Base-by-base conservation (phyloP, 2,329 filamentous ascomycete genomes). In the Diaporthe humulicola region DNA sequence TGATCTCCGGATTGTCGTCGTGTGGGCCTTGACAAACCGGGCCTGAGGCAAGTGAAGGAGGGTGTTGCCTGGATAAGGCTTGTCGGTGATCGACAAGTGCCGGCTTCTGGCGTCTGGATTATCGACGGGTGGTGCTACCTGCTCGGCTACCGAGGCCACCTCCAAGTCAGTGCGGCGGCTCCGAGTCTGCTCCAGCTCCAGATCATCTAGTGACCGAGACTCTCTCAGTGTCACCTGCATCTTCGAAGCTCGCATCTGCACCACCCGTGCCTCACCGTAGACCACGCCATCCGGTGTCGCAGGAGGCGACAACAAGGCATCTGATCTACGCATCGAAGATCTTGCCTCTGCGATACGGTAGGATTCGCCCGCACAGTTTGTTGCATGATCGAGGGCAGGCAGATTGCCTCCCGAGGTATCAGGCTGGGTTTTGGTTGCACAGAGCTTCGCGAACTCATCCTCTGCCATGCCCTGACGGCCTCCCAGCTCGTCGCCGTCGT, bases 211-310 rank as follows among this genome's bases (percentile, higher is more conserved):
- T 14, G 86, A 87, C 61, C 81, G 83, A 45, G 82, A 80, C 74
- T 83, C 80, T 30, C 79, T 78, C 12, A 84, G 66, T 9, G 78
- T 78, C 6, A 77, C 77, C 22, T 74, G 78, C 4, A 77, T 76
- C 17, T 78, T 75, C 3, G 82, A 79, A 4, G 78, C 77, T 15
- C 81, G 78, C 79, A 86, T 79, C 50, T 86, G 83, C 12, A 86
- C 73, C 17, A 86, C 73, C 2, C 84, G 82, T 8, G 85, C 84
- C 71, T 86, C 83, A 4, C 84, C 85, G 60, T 83, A 85, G 52
- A 84, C 79, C 70, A 86, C 81, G 28, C 82, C 81, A 66, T 85
- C 85, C 77, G 58, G 83, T 80, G 50, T 80, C 79, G 61, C 82
- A 77, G 78, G 82, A 6, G 77, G 74, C n/a, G 77, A 78, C 4